A percentile compares a stretch with the other conserved stretches of the same genome.
phyloP scores from a whole-genome alignment of 1,139 yeast species.

The Wickerhamomyces sp. region DNA sequence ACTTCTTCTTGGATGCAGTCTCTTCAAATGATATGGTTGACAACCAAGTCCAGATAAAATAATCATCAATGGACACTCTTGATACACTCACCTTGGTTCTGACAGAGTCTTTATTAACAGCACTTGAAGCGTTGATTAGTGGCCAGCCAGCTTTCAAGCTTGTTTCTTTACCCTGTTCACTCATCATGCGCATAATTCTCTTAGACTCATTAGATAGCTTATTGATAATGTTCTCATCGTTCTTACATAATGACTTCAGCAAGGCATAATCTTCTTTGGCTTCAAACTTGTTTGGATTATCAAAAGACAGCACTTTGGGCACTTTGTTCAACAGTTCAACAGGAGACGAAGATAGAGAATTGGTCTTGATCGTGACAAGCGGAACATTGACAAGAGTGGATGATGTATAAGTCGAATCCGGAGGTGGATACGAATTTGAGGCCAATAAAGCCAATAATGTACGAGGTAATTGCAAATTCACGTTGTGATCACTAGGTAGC shows the following conservation, averaged over 20 bases:
- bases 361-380: conserved; percentile 56
- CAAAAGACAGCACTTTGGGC: conserved; percentile 62
- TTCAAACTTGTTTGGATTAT: conserved; percentile 62
- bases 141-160: conserved; percentile 37
- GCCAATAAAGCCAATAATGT: conserved; percentile 58
- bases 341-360: conserved; percentile 55
- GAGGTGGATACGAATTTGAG: conserved; percentile 64
- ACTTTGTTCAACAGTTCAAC: conserved; percentile 55
- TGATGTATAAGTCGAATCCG: conserved; percentile 33
- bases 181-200: conserved; percentile 58
- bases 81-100: conserved; percentile 45
- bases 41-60: conserved; percentile 89
- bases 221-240: conserved; percentile 44
- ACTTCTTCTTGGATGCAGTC: conserved; percentile 53
- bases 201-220: conserved; percentile 72
- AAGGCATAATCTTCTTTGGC: conserved; percentile 78
- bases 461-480: conserved; percentile 54
- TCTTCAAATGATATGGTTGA: conserved; percentile 75
- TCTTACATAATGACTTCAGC: conserved; percentile 62
- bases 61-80: conserved; percentile 75
- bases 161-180: conserved; percentile 36
- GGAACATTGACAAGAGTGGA: conserved; percentile 52
- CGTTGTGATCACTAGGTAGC: conserved; percentile 58
- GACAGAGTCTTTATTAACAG: conserved; percentile 5
- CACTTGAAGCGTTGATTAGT: conserved; percentile 6